Conservation (phyloP, 208 protist species). For the Leishmania tropica region DNA sequence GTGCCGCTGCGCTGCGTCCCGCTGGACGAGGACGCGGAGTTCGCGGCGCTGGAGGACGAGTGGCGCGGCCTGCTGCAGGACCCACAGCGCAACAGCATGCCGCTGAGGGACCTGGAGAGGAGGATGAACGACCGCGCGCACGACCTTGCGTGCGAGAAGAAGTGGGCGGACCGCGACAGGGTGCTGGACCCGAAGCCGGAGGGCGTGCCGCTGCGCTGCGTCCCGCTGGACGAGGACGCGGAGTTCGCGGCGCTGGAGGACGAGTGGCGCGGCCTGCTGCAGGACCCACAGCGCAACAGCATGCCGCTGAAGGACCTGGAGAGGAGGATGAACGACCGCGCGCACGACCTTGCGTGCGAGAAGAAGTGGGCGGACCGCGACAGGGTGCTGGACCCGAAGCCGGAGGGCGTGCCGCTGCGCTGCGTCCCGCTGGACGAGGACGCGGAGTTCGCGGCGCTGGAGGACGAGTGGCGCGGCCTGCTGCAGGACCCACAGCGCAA, state of each 20-base stretch:
- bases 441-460: constrained; percentile 31
- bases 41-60: constrained; percentile 32
- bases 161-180: constrained; percentile 36
- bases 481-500: neutral
- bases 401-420: constrained; percentile 51
- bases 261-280: constrained; percentile 12
- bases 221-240: constrained; percentile 42
- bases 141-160: constrained; percentile 45
- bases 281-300: constrained; percentile 33
- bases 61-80: constrained; percentile 8
- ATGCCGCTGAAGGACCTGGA: constrained; percentile 27
- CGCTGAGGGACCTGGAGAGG: constrained; percentile 36
- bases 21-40: constrained; percentile 43
- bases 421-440: constrained; percentile 41
- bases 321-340: constrained; percentile 31
- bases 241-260: constrained; percentile 36
- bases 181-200: constrained; percentile 44
- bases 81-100: constrained; percentile 23
- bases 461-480: constrained; percentile 28
- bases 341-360: neutral
- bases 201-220: constrained; percentile 43
- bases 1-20: constrained; percentile 42
- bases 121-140: constrained; percentile 29
- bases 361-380: constrained; percentile 36
- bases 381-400: constrained; percentile 36